Evolutionary conservation across 169 alveolate species (phyloP).

Genomic region (Plasmodium sp.): DNA sequence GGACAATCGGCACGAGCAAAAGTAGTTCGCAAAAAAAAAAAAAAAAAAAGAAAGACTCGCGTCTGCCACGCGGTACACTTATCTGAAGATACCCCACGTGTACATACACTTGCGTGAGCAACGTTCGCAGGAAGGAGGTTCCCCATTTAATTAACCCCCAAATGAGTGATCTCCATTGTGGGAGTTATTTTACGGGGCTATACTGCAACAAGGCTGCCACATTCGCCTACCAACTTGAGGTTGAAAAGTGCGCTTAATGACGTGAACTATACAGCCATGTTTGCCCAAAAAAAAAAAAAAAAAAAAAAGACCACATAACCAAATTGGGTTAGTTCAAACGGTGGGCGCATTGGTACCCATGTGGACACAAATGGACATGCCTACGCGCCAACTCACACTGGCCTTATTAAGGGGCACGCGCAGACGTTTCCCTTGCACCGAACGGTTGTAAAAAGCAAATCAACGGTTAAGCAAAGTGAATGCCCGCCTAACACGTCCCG

Average conservation of each 20-base stretch:
- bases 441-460: not conserved
- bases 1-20: not conserved
- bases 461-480: not conserved
- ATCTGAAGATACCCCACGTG: not conserved
- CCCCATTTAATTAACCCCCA: not conserved
- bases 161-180: not conserved
- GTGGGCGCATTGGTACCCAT: not conserved
- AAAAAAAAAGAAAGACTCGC: not conserved
- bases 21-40: not conserved
- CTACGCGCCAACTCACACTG: not conserved
- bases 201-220: not conserved
- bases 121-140: not conserved
- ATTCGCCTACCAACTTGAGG: not conserved
- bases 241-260: not conserved
- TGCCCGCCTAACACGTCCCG: not conserved
- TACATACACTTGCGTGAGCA: not conserved
- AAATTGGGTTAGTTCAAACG: not conserved
- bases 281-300: not conserved
- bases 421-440: not conserved
- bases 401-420: not conserved
- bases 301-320: not conserved
- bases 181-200: not conserved
- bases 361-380: not conserved
- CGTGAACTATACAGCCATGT: not conserved
- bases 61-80: not conserved